These are phyloP conservation scores for Colletotrichum euphorbiae DNA, from an alignment of 2,329 filamentous ascomycete species.

Conservation along the genomic window DNA sequence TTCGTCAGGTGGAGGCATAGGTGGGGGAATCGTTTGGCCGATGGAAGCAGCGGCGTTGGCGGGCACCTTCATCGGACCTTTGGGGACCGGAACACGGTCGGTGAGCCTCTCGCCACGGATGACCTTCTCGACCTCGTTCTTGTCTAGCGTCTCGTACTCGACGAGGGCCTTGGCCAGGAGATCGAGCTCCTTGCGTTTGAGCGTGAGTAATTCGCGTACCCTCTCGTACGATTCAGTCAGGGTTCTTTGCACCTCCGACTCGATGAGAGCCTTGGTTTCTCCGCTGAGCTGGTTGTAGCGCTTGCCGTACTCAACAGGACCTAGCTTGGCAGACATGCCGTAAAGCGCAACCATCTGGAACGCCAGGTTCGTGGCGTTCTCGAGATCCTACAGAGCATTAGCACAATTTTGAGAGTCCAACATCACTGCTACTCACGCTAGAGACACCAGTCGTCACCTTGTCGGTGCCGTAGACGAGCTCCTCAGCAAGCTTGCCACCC, in stretches of 20 bases:
- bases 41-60: slow-evolving; percentile 19
- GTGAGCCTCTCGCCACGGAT: slow-evolving; percentile 86
- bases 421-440: slow-evolving; percentile 65
- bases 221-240: slow-evolving; percentile 85
- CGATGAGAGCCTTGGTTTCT: slow-evolving; percentile 87
- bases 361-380: slow-evolving; percentile 82
- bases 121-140: slow-evolving; percentile 90
- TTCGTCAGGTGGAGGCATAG: slow-evolving; percentile 30
- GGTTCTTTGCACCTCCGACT: slow-evolving; percentile 86
- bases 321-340: slow-evolving; percentile 89
- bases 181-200: slow-evolving; percentile 87
- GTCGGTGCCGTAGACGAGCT: slow-evolving; percentile 91
- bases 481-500: slow-evolving; percentile 90
- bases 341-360: slow-evolving; percentile 89
- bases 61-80: slow-evolving; percentile 54
- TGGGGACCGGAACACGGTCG: slow-evolving; percentile 75
- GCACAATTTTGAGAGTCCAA: slow-evolving; percentile 10
- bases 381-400: slow-evolving; percentile 75
- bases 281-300: slow-evolving; percentile 86
- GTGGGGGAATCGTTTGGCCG: slow-evolving; percentile 27
- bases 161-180: slow-evolving; percentile 88
- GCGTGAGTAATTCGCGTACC: slow-evolving; percentile 76
- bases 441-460: slow-evolving; percentile 91
- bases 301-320: slow-evolving; percentile 87
- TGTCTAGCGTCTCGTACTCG: slow-evolving; percentile 92